phyloP scores from a whole-genome alignment of 179 eudicot species.

The Silene noctiflora region DNA sequence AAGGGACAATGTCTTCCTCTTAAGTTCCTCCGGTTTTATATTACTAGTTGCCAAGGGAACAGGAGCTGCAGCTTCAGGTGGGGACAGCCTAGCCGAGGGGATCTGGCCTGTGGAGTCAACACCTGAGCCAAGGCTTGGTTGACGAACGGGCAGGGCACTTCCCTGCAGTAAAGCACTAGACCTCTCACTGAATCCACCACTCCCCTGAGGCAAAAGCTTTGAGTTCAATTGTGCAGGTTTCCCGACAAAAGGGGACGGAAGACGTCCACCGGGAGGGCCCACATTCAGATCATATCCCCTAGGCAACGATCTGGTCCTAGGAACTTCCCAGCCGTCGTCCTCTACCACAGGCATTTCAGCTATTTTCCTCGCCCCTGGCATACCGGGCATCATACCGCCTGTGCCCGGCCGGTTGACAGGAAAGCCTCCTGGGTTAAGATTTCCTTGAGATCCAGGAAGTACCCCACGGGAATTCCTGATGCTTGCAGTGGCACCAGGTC shows the following conservation, averaged over 20 bases:
- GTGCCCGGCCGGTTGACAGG: conserved; percentile 64
- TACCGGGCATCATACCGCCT: conserved; percentile 99
- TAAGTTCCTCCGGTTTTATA: conserved; percentile 45
- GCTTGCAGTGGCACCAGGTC: conserved; percentile 73
- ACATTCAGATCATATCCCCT: conserved; percentile 39
- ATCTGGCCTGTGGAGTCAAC: conserved; percentile 35
- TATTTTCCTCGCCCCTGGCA: conserved; percentile 62
- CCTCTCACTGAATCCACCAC: conserved; percentile 59
- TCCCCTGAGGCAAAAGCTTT: conserved; percentile 73
- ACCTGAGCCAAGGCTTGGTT: conserved; percentile 34
- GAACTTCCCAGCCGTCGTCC: conserved; percentile 92
- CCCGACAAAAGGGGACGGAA: conserved; percentile 49
- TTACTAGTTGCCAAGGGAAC: conserved; percentile 26
- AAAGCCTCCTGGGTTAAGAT: conserved; percentile 50
- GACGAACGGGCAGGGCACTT: conserved; percentile 45
- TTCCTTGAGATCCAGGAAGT: conserved; percentile 59
- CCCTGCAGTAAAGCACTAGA: conserved; percentile 84
- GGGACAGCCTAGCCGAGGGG: conserved; percentile 23
- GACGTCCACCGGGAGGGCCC: conserved; percentile 37
- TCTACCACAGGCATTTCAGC: conserved; percentile 58
- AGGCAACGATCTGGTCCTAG: conserved; percentile 59
- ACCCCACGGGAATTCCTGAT: conserved; percentile 56
- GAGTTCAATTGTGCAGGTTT: conserved; percentile 53
- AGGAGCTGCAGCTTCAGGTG: conserved; percentile 27
- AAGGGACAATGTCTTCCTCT: conserved; percentile 62